phyloP scores from a whole-genome alignment of 805 yeast species.

The Kregervanrija pseudodelftensis region DNA sequence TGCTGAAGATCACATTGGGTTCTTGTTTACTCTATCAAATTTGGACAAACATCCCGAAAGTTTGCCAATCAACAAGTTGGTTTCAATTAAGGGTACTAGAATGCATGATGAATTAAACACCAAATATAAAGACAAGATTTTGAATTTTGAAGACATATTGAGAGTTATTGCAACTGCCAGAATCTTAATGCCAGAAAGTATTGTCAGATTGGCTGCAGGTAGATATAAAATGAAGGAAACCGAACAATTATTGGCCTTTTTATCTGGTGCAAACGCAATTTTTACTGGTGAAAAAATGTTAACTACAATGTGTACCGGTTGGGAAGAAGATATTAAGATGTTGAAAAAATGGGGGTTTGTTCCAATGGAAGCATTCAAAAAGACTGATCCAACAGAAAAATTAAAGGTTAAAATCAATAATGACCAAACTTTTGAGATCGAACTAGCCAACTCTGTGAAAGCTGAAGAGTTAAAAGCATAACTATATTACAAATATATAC shows the following conservation, averaged over 20 bases:
- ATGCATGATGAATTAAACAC: constrained; percentile 46
- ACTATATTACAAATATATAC: too few relatives aligned
- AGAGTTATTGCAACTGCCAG: constrained; percentile 74
- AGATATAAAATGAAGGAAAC: constrained; percentile 73
- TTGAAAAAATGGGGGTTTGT: constrained; percentile 55
- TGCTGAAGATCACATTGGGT: constrained; percentile 61
- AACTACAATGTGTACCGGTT: constrained; percentile 76
- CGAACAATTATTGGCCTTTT: constrained; percentile 68
- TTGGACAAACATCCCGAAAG: constrained; percentile 74
- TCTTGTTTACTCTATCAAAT: constrained; percentile 58
- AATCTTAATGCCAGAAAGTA: constrained; percentile 62
- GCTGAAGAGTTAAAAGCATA: background rate
- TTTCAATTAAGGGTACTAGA: constrained; percentile 77
- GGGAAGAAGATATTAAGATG: constrained; percentile 76
- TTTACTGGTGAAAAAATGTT: constrained; percentile 78
- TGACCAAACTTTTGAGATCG: background rate
- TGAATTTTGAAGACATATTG: constrained; percentile 55
- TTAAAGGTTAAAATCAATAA: constrained; percentile 1
- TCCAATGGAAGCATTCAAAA: constrained; percentile 14
- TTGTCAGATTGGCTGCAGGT: constrained; percentile 74
- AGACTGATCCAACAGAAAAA: constrained; percentile 2
- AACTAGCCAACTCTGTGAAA: background rate
- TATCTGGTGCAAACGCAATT: constrained; percentile 75
- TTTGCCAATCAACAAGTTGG: constrained; percentile 70
- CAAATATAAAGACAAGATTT: constrained; percentile 31